A percentile compares a stretch with the other conserved stretches of the same genome.
phyloP scores from a whole-genome alignment of 176 grass and related monocot genomes.

The Musa troglodytarum region DNA sequence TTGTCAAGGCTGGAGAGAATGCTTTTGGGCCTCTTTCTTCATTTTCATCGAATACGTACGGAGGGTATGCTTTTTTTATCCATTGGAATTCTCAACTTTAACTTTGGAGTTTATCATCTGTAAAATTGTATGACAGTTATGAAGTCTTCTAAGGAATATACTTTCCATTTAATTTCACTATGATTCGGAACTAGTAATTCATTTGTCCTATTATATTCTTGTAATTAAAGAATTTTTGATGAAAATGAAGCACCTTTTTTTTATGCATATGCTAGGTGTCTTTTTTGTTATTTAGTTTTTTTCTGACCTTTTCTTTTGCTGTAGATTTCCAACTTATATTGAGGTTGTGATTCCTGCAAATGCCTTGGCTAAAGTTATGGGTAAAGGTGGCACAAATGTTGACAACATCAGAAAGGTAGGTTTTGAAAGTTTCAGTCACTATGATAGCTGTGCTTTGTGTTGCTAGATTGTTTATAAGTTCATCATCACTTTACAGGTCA shows the following conservation, averaged over 20 bases:
- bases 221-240: too few relatives aligned
- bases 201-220: too few relatives aligned
- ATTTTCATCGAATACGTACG: constrained; percentile 62
- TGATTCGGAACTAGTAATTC: too few relatives aligned
- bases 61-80: constrained; percentile 45
- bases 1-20: constrained; percentile 52
- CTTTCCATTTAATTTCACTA: too few relatives aligned
- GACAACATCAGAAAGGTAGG: constrained; percentile 96
- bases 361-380: constrained; percentile 74
- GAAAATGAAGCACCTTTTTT: too few relatives aligned
- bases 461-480: not conserved
- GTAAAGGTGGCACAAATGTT: constrained; percentile 84
- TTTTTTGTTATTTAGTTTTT: too few relatives aligned
- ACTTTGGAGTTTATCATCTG: not conserved
- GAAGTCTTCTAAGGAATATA: too few relatives aligned
- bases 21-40: constrained; percentile 37
- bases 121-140: not conserved
- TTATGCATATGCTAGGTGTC: too few relatives aligned
- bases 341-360: constrained; percentile 76
- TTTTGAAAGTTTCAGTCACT: not conserved
- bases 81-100: not conserved
- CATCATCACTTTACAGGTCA: too few relatives aligned
- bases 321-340: constrained; percentile 37
- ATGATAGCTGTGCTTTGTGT: not conserved
- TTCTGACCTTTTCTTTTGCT: not conserved